Base-by-base conservation (phyloP, 257 asterid genomes). In the Anisodus acutangulus region DNA sequence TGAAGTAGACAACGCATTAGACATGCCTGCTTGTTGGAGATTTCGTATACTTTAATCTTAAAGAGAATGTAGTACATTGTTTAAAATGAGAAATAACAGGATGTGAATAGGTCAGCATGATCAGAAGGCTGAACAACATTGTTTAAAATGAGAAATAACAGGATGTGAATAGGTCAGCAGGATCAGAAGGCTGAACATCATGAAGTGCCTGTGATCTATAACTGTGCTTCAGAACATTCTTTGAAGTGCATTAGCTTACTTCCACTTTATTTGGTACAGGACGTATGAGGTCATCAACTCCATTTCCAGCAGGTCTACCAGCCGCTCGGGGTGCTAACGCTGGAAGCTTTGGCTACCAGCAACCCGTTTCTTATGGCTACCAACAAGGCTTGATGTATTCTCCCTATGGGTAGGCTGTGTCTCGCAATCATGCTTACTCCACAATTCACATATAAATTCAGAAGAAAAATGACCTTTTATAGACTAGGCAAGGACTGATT, bases 361-460 rank as follows among this genome's bases (percentile, higher is more conserved):
- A 91, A 84, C 98, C 98, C 53, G 89, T 89, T 67, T 76, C 92
- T 49, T 96, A 93, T 84, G 93, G 95, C 82, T 96, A 83, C 88
- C 99, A 94, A 86, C 99, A 96, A 90, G 92, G 95, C 87, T 47
- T 94, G 87, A 89, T 96, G 92, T 96, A 94, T 89, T 86, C 98
- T 83, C 98, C 98, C 10, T 96, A 91, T 85, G 99, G 99, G 99
- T 96, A 88, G 90, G 95, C 69, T 66, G 70, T 81, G 84, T 62
- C 47, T 49, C n/a, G 4, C 26, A 22, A 31, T 31, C 71, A 81
- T 80, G 74, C 83, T 17, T 74, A 74, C 19, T 74, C 60, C 81
- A 74, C 43, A 49, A 47, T 45, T 19, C 35, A 22, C 4, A 19
- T 74, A 12, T 49, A 72, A 47, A 49, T 49, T 74, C 31, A 12